These are phyloP conservation scores for Teunomyces panamensis DNA, from an alignment of 805 yeast genomes.

Conservation along the genomic window DNA sequence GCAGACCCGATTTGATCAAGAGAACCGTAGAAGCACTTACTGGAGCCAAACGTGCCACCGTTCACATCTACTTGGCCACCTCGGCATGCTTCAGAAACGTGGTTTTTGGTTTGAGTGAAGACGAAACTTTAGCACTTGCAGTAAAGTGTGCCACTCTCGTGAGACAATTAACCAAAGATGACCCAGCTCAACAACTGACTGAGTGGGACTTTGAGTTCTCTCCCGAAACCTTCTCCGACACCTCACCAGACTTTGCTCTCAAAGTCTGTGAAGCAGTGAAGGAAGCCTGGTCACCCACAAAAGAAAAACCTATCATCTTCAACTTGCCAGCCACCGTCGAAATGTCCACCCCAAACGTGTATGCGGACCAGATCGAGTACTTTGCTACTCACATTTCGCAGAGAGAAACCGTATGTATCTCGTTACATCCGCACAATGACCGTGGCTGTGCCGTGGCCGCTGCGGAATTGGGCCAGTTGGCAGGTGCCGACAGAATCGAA, in stretches of 20 bases:
- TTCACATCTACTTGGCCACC: conserved; percentile 75
- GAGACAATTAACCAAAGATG: conserved; percentile 67
- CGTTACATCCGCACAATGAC: conserved; percentile 82
- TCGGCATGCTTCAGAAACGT: conserved; percentile 71
- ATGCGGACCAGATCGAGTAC: conserved; percentile 82
- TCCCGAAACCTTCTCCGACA: conserved; percentile 77
- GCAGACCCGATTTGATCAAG: conserved; percentile 68
- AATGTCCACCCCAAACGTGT: conserved; percentile 75
- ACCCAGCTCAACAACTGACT: conserved; percentile 50
- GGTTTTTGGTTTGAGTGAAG: conserved; percentile 62
- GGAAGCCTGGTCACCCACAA: conserved; percentile 69
- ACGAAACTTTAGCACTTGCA: conserved; percentile 59
- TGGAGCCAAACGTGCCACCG: conserved; percentile 74
- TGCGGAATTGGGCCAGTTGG: conserved; percentile 75
- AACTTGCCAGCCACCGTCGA: conserved; percentile 86
- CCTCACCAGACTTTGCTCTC: conserved; percentile 60
- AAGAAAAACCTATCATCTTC: conserved; percentile 66
- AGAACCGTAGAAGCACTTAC: conserved; percentile 69
- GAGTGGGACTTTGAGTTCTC: conserved; percentile 76
- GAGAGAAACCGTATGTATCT: conserved; percentile 69
- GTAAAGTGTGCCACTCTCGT: conserved; percentile 62
- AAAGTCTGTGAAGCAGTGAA: conserved; percentile 74
- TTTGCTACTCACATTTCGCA: conserved; percentile 59
- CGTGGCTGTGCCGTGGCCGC: conserved; percentile 91
- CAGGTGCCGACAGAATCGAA: conserved; percentile 87